Evolutionary conservation across 2,329 filamentous ascomycete species (phyloP).

Genomic region (Xylariaceae sp.): DNA sequence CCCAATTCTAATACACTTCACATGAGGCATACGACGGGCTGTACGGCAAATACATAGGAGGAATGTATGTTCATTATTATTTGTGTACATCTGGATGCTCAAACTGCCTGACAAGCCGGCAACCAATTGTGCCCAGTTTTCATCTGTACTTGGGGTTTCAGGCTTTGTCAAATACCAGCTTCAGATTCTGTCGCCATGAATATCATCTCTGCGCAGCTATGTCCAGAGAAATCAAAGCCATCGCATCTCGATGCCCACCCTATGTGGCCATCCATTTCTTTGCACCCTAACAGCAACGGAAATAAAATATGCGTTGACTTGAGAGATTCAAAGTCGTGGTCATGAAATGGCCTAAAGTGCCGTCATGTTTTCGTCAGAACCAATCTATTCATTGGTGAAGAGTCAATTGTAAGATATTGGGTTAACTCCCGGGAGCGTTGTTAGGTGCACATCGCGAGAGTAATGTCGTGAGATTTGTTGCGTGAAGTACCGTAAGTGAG

Average conservation of each 20-base stretch:
- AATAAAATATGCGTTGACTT: slow-evolving; percentile 15
- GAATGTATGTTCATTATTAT: slow-evolving; percentile 42
- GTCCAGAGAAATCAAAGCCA: slow-evolving; percentile 31
- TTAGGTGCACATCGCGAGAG: slow-evolving; percentile 13
- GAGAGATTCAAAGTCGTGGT: slow-evolving; percentile 24
- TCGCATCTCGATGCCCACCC: slow-evolving; percentile 12
- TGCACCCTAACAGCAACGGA: slow-evolving; percentile 21
- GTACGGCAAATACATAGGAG: background rate
- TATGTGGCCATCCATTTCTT: slow-evolving; percentile 22
- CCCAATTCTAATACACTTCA: background rate
- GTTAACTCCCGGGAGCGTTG: slow-evolving; percentile 20
- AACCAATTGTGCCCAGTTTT: slow-evolving; percentile 21
- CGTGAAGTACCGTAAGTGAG: slow-evolving; percentile 17
- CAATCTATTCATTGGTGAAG: slow-evolving; percentile 21
- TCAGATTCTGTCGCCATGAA: slow-evolving; percentile 24
- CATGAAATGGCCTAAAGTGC: slow-evolving; percentile 25
- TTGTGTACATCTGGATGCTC: slow-evolving; percentile 37
- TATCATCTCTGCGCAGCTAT: slow-evolving; percentile 27
- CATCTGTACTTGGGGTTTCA: slow-evolving; percentile 14
- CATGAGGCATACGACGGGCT: background rate
- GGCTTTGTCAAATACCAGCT: slow-evolving; percentile 22
- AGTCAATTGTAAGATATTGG: slow-evolving; percentile 15
- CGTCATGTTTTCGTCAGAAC: slow-evolving; percentile 33
- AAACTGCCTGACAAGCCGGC: slow-evolving; percentile 6
- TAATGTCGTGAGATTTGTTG: slow-evolving; percentile 19